Percentiles rank a stretch among this genome's conserved stretches.
Evolutionary conservation across 2,329 filamentous ascomycete species (phyloP).

Genomic region (Didymella sp.): DNA sequence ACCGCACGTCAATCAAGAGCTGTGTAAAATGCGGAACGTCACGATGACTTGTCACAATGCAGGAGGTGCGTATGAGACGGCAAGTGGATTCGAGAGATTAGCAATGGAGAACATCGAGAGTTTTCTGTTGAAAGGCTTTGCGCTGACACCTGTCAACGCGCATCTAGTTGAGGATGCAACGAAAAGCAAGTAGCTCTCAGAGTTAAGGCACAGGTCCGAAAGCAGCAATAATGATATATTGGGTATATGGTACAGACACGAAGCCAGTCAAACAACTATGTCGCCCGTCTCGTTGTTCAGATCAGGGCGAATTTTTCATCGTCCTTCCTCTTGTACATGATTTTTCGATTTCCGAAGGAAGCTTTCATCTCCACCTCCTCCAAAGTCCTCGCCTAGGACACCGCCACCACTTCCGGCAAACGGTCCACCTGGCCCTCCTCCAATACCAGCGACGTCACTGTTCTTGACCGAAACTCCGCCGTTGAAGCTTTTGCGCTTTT

Average conservation of each 20-base stretch:
- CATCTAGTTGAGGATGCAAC: not conserved
- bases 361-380: not conserved
- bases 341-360: not conserved
- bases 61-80: conserved; percentile 70
- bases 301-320: not conserved
- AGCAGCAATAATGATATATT: not conserved
- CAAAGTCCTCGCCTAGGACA: not conserved
- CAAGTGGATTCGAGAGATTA: conserved; percentile 68
- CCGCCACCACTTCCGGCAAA: not conserved
- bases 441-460: not conserved
- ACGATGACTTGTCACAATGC: conserved; percentile 71
- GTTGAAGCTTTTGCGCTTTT: conserved; percentile 3
- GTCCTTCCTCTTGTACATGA: not conserved
- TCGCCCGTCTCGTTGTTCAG: not conserved
- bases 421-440: conserved; percentile 5
- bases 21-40: conserved; percentile 57
- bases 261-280: not conserved
- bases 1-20: conserved; percentile 27
- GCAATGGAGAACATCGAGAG: conserved; percentile 64
- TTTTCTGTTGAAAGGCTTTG: not conserved
- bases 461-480: conserved; percentile 8
- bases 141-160: conserved; percentile 1
- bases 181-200: not conserved
- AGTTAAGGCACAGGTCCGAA: too few relatives aligned
- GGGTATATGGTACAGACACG: not conserved